These are phyloP conservation scores for Phytophthora ohioensis DNA, from an alignment of 352 stramenopile species.

Conservation along the genomic window DNA sequence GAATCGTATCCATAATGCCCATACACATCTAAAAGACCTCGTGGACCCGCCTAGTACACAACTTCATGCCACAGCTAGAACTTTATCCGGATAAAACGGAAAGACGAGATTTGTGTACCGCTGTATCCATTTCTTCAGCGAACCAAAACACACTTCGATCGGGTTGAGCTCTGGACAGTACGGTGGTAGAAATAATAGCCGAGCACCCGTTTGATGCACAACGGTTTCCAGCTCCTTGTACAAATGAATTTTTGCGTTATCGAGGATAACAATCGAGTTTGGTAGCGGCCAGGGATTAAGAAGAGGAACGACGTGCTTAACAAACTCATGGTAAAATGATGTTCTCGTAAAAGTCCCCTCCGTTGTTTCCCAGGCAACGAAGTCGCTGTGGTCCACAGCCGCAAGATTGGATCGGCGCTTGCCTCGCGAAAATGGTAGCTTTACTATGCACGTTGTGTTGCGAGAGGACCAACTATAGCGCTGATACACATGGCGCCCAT, in stretches of 20 bases:
- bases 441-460: constrained; percentile 10
- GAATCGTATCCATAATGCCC: not conserved
- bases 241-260: constrained; percentile 15
- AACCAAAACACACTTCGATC: constrained; percentile 14
- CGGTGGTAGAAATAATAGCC: constrained; percentile 1
- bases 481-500: constrained; percentile 6
- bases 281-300: constrained; percentile 3
- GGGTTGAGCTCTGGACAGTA: constrained; percentile 5
- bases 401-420: constrained; percentile 11
- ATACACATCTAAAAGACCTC: not conserved
- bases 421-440: constrained; percentile 18
- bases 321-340: constrained; percentile 9
- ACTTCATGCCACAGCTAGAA: constrained; percentile 7
- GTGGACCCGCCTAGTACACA: not conserved
- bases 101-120: constrained; percentile 6
- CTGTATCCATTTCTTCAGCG: constrained; percentile 18
- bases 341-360: constrained; percentile 5
- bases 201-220: constrained; percentile 9
- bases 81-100: constrained; percentile 9
- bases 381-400: constrained; percentile 1
- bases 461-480: constrained; percentile 7
- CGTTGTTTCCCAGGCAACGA: constrained; percentile 4
- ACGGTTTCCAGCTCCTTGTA: constrained; percentile 11
- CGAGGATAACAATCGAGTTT: constrained; percentile 9
- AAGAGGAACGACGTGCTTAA: not conserved